Percentiles rank a stretch among this genome's conserved stretches.
phyloP scores from a whole-genome alignment of 768 basidiomycete species.

The Leccinum olivaceopallidum region DNA sequence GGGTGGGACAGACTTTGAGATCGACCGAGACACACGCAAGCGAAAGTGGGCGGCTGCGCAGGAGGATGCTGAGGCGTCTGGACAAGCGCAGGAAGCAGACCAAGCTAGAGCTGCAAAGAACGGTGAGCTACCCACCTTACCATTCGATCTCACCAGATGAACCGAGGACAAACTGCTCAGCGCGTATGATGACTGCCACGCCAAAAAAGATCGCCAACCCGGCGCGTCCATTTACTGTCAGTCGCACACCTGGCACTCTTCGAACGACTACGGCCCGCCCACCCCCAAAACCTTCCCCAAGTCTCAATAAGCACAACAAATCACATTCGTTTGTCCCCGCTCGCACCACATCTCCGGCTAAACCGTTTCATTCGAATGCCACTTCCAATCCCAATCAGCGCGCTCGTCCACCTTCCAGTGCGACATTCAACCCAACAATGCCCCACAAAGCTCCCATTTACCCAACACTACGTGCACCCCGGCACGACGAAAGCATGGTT shows the following conservation, averaged over 20 bases:
- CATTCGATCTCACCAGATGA: background rate
- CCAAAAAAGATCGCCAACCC: slow-evolving; percentile 49
- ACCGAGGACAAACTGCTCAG: slow-evolving; percentile 27
- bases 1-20: slow-evolving; percentile 51
- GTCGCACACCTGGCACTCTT: slow-evolving; percentile 44
- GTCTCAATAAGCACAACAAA: slow-evolving; percentile 36
- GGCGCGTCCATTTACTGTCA: slow-evolving; percentile 39
- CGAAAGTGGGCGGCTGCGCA: slow-evolving; percentile 72
- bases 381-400: slow-evolving; percentile 13
- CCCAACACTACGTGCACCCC: slow-evolving; percentile 60
- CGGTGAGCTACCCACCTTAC: slow-evolving; percentile 38
- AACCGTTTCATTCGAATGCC: slow-evolving; percentile 28
- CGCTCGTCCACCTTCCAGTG: slow-evolving; percentile 54
- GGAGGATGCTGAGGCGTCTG: slow-evolving; percentile 51
- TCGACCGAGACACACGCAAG: slow-evolving; percentile 70
- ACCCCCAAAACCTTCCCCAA: slow-evolving; percentile 35
- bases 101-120: slow-evolving; percentile 51
- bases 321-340: slow-evolving; percentile 28
- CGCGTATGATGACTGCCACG: slow-evolving; percentile 48
- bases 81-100: slow-evolving; percentile 24
- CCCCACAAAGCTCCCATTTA: slow-evolving; percentile 41
- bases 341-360: slow-evolving; percentile 56
- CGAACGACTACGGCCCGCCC: slow-evolving; percentile 30
- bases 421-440: slow-evolving; percentile 73
- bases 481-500: slow-evolving; percentile 75